Evolutionary conservation across 345 rosid genomes (phyloP).

Genomic region (Stellera chamaejasme): DNA sequence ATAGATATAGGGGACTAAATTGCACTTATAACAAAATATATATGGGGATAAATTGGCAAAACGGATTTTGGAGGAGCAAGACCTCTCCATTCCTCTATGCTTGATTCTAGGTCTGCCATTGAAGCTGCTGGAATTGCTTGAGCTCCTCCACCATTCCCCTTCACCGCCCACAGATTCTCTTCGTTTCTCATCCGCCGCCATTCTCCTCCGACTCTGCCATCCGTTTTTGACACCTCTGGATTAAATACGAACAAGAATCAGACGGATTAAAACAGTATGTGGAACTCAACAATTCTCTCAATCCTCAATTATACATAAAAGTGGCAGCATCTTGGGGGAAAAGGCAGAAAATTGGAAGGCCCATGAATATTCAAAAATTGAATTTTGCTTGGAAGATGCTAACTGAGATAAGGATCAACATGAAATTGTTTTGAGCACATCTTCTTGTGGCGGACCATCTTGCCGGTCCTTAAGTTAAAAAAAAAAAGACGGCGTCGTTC

Average conservation of each 20-base stretch:
- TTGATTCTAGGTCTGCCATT: too few species aligned
- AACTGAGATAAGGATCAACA: slow-evolving; percentile 23
- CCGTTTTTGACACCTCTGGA: slow-evolving; percentile 85
- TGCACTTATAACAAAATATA: too few species aligned
- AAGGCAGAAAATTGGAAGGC: not conserved
- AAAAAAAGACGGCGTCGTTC: slow-evolving; percentile 3
- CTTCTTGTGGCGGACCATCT: slow-evolving; percentile 88
- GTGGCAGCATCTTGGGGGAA: not conserved
- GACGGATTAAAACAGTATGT: too few species aligned
- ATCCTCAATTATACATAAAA: not conserved
- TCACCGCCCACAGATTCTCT: too few species aligned
- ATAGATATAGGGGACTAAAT: too few species aligned
- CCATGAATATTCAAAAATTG: not conserved
- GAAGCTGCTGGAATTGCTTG: too few species aligned
- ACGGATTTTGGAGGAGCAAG: too few species aligned
- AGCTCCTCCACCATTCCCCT: too few species aligned
- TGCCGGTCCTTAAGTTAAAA: slow-evolving; percentile 23
- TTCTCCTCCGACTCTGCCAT: slow-evolving; percentile 66
- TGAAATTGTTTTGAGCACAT: slow-evolving; percentile 90
- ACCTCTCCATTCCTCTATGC: too few species aligned
- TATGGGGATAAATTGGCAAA: too few species aligned
- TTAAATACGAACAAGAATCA: slow-evolving; percentile 7
- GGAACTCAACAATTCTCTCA: not conserved
- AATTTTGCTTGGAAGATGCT: not conserved
- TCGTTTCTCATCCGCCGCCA: too few species aligned